Evolutionary conservation across 345 rosid genomes (phyloP).

Genomic region (Reutealis trisperma): DNA sequence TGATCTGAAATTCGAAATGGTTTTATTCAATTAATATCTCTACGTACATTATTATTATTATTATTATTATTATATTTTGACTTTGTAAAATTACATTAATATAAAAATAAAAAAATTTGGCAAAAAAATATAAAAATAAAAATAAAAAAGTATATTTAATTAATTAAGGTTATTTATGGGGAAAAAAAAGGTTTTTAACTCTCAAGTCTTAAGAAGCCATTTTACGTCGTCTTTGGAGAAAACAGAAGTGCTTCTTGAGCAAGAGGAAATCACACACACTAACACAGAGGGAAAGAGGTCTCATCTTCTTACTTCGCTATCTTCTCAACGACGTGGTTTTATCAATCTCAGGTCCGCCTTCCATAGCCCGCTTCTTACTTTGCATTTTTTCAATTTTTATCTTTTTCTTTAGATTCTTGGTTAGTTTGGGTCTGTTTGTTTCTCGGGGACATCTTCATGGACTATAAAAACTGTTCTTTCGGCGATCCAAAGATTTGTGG

Average conservation of each 20-base stretch:
- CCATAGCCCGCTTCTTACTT: not conserved
- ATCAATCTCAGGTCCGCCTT: not conserved
- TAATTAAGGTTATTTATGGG: too few relatives aligned
- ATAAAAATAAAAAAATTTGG: too few relatives aligned
- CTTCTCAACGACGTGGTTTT: not conserved
- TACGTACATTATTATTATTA: too few relatives aligned
- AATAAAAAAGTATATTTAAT: too few relatives aligned
- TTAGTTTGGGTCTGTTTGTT: not conserved
- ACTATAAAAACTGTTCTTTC: not conserved
- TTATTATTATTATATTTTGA: too few relatives aligned
- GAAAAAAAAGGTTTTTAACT: too few relatives aligned
- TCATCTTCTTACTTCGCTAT: not conserved
- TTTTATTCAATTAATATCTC: too few relatives aligned
- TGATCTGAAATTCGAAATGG: too few relatives aligned
- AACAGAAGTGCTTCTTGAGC: not conserved
- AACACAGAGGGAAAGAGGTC: not conserved
- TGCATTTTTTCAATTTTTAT: not conserved
- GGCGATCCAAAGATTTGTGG: not conserved
- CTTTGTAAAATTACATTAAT: too few relatives aligned
- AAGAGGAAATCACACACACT: not conserved
- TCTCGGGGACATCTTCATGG: not conserved
- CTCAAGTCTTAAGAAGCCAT: too few relatives aligned
- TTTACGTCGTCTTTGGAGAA: not conserved
- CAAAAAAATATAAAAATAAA: too few relatives aligned
- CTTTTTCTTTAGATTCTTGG: not conserved